Percentiles rank a stretch among this genome's conserved stretches.
These are phyloP conservation scores for Megacollybia platyphylla DNA, from an alignment of 1,284 basidiomycete species.

Conservation along the genomic window DNA sequence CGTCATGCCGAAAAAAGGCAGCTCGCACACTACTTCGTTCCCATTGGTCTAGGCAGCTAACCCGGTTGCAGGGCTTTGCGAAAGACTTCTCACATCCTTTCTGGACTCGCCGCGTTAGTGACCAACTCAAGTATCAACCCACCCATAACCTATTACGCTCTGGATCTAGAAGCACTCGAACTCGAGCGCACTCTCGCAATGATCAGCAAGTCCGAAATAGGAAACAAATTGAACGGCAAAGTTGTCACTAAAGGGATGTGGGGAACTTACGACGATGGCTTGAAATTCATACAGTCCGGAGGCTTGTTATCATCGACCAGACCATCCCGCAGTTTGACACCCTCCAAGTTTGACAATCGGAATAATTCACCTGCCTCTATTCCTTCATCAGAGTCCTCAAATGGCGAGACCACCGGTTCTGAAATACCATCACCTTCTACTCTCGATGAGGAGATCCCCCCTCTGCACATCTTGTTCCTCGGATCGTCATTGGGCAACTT, in stretches of 20 bases:
- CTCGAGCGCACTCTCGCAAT: slow-evolving; percentile 71
- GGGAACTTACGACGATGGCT: slow-evolving; percentile 81
- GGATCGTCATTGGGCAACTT: slow-evolving; percentile 95
- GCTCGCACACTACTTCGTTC: not conserved
- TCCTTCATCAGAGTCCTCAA: slow-evolving; percentile 13
- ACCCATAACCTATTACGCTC: slow-evolving; percentile 80
- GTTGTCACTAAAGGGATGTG: slow-evolving; percentile 75
- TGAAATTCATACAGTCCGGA: slow-evolving; percentile 51
- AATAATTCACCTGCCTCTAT: slow-evolving; percentile 21
- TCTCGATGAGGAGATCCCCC: slow-evolving; percentile 23
- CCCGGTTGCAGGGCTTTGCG: slow-evolving; percentile 52
- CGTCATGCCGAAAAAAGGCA: not conserved
- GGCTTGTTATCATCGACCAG: slow-evolving; percentile 23
- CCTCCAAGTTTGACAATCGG: slow-evolving; percentile 5
- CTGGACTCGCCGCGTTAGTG: slow-evolving; percentile 52
- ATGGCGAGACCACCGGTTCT: slow-evolving; percentile 12
- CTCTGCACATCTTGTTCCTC: slow-evolving; percentile 83
- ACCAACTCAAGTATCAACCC: slow-evolving; percentile 20
- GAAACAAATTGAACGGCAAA: slow-evolving; percentile 53
- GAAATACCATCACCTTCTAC: slow-evolving; percentile 22
- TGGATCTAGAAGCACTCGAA: slow-evolving; percentile 85
- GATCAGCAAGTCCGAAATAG: slow-evolving; percentile 54
- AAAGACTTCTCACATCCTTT: slow-evolving; percentile 84
- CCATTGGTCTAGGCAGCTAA: not conserved
- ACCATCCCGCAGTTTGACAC: slow-evolving; percentile 1